Evolutionary conservation across 306 rosid species (phyloP).

Genomic region (Amphicarpaea edgeworthii): DNA sequence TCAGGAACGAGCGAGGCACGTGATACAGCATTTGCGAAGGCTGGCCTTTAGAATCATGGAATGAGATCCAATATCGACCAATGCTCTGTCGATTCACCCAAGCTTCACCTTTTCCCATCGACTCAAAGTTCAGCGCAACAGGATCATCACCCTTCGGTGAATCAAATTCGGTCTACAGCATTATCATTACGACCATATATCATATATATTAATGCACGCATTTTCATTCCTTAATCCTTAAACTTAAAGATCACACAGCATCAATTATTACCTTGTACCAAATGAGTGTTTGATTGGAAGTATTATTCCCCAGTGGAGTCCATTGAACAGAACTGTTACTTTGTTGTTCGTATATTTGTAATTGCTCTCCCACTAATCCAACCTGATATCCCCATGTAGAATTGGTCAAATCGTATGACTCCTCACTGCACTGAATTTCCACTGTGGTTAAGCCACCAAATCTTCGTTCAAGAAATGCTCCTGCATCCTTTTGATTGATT

Average conservation of each 20-base stretch:
- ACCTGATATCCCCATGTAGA: slow-evolving; percentile 74
- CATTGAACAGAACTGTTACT: slow-evolving; percentile 47
- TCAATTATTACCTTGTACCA: slow-evolving; percentile 66
- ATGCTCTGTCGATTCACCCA: slow-evolving; percentile 75
- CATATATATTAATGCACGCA: too few relatives aligned
- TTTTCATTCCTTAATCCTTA: too few relatives aligned
- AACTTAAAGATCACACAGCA: too few relatives aligned
- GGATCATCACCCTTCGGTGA: slow-evolving; percentile 56
- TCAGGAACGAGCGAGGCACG: slow-evolving; percentile 65
- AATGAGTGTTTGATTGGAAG: slow-evolving; percentile 45
- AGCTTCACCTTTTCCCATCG: slow-evolving; percentile 73
- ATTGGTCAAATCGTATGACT: slow-evolving; percentile 52
- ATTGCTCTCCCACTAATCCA: slow-evolving; percentile 61
- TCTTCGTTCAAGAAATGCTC: slow-evolving; percentile 70
- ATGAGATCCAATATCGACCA: slow-evolving; percentile 72
- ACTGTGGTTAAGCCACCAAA: slow-evolving; percentile 60
- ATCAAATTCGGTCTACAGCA: slow-evolving; percentile 55
- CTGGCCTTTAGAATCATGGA: slow-evolving; percentile 48
- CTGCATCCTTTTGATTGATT: slow-evolving; percentile 71
- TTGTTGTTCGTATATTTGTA: slow-evolving; percentile 51
- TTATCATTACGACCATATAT: background rate
- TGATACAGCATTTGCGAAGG: slow-evolving; percentile 72
- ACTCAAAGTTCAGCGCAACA: slow-evolving; percentile 54
- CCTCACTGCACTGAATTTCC: slow-evolving; percentile 54
- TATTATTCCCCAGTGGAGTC: slow-evolving; percentile 40